A percentile compares a stretch with the other conserved stretches of the same genome.
Evolutionary conservation across 345 rosid species (phyloP).

Genomic region (Camelina laxa): DNA sequence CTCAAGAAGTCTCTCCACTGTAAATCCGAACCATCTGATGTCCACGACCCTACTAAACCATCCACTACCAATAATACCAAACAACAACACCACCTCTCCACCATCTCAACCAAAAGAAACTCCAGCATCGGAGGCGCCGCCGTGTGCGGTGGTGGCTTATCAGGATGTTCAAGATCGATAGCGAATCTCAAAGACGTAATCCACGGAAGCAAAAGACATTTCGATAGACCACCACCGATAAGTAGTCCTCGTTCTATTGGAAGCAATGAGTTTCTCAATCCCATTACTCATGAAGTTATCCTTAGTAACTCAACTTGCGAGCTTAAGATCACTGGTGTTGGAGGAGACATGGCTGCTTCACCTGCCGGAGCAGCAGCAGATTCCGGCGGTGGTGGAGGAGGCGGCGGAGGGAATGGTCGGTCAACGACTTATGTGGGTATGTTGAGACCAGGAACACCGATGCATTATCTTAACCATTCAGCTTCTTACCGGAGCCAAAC

Average conservation of each 20-base stretch:
- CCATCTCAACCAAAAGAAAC: slow-evolving; percentile 64
- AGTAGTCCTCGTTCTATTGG: slow-evolving; percentile 99
- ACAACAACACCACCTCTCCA: slow-evolving; percentile 57
- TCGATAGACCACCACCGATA: slow-evolving; percentile 87
- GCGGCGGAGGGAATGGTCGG: slow-evolving; percentile 45
- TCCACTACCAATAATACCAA: slow-evolving; percentile 32
- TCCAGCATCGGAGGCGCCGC: slow-evolving; percentile 31
- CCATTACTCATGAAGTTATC: slow-evolving; percentile 92
- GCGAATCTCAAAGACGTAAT: slow-evolving; percentile 97
- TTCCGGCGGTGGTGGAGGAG: slow-evolving; percentile 31
- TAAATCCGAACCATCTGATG: slow-evolving; percentile 65
- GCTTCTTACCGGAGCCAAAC: slow-evolving; percentile 61
- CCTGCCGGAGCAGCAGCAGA: slow-evolving; percentile 42
- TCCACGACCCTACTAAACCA: slow-evolving; percentile 53
- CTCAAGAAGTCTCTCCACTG: slow-evolving; percentile 68
- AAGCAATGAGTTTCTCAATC: slow-evolving; percentile 98
- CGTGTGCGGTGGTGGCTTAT: slow-evolving; percentile 61
- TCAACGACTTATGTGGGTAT: slow-evolving; percentile 80
- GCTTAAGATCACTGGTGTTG: slow-evolving; percentile 90
- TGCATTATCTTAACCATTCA: slow-evolving; percentile 68
- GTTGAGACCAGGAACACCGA: slow-evolving; percentile 89
- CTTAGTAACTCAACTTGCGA: slow-evolving; percentile 91
- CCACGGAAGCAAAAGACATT: slow-evolving; percentile 95
- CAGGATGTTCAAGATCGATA: slow-evolving; percentile 98
- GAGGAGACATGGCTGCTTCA: slow-evolving; percentile 65